Percentiles rank a stretch among this genome's conserved stretches.
Evolutionary conservation across 2,329 filamentous ascomycete genomes (phyloP).

Genomic region (Phialophora tarda): DNA sequence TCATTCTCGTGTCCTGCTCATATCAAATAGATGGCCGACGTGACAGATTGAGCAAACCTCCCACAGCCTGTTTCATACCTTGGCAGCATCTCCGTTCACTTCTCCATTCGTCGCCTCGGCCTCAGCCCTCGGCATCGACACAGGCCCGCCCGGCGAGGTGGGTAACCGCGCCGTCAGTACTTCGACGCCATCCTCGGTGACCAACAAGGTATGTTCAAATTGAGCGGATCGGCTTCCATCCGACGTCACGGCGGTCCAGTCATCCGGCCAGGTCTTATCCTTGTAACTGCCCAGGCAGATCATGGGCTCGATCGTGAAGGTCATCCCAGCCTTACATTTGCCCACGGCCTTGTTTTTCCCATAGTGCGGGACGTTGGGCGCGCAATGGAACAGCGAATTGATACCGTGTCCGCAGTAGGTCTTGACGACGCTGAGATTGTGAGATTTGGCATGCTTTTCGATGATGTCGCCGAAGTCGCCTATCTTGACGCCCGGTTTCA

Average conservation of each 20-base stretch:
- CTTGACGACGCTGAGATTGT: slow-evolving; percentile 86
- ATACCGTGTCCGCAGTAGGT: slow-evolving; percentile 97
- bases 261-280: slow-evolving; percentile 96
- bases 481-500: slow-evolving; percentile 92
- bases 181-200: slow-evolving; percentile 82
- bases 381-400: slow-evolving; percentile 89
- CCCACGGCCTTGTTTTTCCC: slow-evolving; percentile 98
- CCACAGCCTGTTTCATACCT: slow-evolving; percentile 16
- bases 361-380: slow-evolving; percentile 95
- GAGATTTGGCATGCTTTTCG: slow-evolving; percentile 88
- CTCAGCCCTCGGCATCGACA: slow-evolving; percentile 47
- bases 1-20: no score
- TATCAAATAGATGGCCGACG: no score
- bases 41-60: neutral
- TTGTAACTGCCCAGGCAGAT: slow-evolving; percentile 88
- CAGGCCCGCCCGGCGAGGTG: slow-evolving; percentile 75
- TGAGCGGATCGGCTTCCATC: slow-evolving; percentile 91
- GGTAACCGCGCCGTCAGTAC: slow-evolving; percentile 74
- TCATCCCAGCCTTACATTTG: slow-evolving; percentile 93
- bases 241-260: slow-evolving; percentile 94
- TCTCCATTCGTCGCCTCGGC: slow-evolving; percentile 26
- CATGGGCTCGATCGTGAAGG: slow-evolving; percentile 99
- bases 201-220: slow-evolving; percentile 87
- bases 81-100: slow-evolving; percentile 21
- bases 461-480: slow-evolving; percentile 93